Percentiles rank a stretch among this genome's conserved stretches.
These are phyloP conservation scores for Platismatia glauca DNA, from an alignment of 495 filamentous ascomycete genomes.

Conservation along the genomic window DNA sequence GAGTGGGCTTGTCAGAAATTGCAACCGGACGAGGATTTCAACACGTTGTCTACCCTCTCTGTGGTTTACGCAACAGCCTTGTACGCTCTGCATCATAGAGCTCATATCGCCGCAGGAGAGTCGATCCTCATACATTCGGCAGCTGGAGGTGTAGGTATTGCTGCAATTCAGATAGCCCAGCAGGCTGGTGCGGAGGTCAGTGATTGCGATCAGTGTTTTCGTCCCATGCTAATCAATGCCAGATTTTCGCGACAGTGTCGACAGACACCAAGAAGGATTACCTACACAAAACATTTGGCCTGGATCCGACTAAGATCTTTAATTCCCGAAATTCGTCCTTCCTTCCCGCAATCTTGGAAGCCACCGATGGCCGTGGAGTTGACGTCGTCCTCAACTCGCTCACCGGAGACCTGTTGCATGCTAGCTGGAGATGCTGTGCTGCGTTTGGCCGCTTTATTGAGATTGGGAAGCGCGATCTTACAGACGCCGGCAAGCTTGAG, in stretches of 20 bases:
- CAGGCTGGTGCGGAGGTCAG: slow-evolving; percentile 15
- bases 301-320: slow-evolving; percentile 48
- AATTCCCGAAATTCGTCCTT: slow-evolving; percentile 38
- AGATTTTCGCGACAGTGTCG: too few relatives aligned
- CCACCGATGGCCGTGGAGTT: slow-evolving; percentile 42
- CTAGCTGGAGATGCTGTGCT: slow-evolving; percentile 43
- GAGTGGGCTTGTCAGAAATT: slow-evolving; percentile 15
- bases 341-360: slow-evolving; percentile 30
- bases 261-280: too few relatives aligned
- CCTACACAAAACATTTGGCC: too few relatives aligned
- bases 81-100: slow-evolving; percentile 29
- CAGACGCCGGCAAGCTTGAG: slow-evolving; percentile 2
- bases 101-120: slow-evolving; percentile 28
- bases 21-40: slow-evolving; percentile 2
- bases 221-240: too few relatives aligned
- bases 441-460: slow-evolving; percentile 44
- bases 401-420: slow-evolving; percentile 41
- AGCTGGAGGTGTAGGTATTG: slow-evolving; percentile 26
- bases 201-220: too few relatives aligned
- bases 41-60: slow-evolving; percentile 24
- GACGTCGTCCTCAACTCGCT: too few relatives aligned
- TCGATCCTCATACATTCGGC: slow-evolving; percentile 35
- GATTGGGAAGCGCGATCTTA: slow-evolving; percentile 36
- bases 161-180: slow-evolving; percentile 4
- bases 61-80: slow-evolving; percentile 28